Evolutionary conservation across 2,329 filamentous ascomycete genomes (phyloP).

Genomic region (Cladosporium sp.): DNA sequence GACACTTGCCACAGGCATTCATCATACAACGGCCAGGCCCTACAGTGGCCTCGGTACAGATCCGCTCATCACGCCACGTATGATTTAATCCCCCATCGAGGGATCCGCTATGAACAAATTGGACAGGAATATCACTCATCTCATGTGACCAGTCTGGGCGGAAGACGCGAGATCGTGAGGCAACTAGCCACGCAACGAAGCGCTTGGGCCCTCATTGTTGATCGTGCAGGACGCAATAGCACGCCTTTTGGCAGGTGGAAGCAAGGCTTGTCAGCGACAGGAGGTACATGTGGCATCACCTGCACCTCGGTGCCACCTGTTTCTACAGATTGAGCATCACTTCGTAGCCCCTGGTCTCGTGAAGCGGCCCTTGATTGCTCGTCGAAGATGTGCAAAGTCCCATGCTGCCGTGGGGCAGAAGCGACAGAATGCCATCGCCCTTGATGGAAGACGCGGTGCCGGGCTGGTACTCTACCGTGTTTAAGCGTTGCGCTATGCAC

Average conservation of each 20-base stretch:
- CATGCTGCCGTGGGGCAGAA: neutral
- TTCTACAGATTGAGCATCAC: neutral
- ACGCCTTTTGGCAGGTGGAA: constrained; percentile 6
- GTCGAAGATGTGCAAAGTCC: neutral
- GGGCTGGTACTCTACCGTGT: neutral
- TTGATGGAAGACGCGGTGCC: constrained; percentile 5
- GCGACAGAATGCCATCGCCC: constrained; percentile 1
- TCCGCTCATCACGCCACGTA: neutral
- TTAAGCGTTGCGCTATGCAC: constrained; percentile 13
- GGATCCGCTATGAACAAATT: constrained; percentile 1
- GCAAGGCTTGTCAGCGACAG: neutral
- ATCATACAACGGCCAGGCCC: neutral
- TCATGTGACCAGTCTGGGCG: neutral
- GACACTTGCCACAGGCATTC: neutral
- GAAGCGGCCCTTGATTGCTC: neutral
- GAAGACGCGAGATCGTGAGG: neutral
- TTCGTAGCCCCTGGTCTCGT: constrained; percentile 2
- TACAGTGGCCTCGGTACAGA: neutral
- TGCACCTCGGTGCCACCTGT: neutral
- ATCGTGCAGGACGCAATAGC: neutral
- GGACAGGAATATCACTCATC: neutral
- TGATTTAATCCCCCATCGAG: neutral
- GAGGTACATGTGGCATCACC: neutral
- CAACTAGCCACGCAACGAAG: constrained; percentile 3
- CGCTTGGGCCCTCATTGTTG: constrained; percentile 1